Evolutionary conservation across 2,329 filamentous ascomycete genomes (phyloP).

Genomic region (Botrytis fragariae): DNA sequence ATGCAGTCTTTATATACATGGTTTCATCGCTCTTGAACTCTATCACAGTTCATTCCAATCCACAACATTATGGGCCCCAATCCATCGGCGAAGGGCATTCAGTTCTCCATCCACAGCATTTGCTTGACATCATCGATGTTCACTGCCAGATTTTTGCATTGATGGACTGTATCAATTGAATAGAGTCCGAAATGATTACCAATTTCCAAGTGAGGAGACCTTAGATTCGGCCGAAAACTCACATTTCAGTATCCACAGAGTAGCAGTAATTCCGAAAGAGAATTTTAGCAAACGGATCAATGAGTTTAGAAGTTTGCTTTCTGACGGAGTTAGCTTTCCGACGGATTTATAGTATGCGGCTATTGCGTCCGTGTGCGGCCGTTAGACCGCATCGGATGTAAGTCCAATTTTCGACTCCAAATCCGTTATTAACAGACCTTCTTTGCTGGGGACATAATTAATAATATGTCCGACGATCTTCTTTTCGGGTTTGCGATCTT

Average conservation of each 20-base stretch:
- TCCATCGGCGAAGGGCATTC: neutral
- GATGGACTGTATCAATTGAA: neutral
- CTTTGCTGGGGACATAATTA: neutral
- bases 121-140: neutral
- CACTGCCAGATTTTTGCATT: neutral
- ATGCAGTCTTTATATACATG: conserved; percentile 7
- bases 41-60: neutral
- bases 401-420: neutral
- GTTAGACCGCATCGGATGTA: neutral
- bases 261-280: neutral
- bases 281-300: neutral
- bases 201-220: neutral
- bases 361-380: neutral
- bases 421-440: neutral
- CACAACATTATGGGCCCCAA: neutral
- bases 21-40: neutral
- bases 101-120: neutral
- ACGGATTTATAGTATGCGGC: neutral
- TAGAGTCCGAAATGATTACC: neutral
- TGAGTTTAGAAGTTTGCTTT: neutral
- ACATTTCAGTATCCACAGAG: neutral
- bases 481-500: neutral
- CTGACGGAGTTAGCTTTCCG: neutral
- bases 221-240: neutral
- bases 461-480: neutral